Base-by-base conservation (phyloP, 768 basidiomycete species). In the Boletus reticulatus region DNA sequence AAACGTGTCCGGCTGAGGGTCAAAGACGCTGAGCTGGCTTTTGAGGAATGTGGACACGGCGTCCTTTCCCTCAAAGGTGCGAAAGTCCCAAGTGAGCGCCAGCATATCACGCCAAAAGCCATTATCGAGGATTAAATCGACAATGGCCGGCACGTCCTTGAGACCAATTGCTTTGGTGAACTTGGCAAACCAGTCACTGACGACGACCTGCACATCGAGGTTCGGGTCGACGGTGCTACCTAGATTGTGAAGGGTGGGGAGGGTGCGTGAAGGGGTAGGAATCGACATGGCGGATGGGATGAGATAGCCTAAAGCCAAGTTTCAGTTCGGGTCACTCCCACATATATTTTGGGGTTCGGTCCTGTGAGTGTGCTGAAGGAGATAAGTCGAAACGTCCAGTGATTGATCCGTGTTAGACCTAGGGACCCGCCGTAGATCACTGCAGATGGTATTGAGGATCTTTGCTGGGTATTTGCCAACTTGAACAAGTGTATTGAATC, bases 51-150 rank as follows among this genome's bases (percentile, higher is more conserved):
- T 62, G 4, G 53, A 63, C 39, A 87, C 79, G 9, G 67, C 64
- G 2, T 62, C 20, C 37, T 60, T 67, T 13, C 80, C 76, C 58
- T 78, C 74, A 62, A 87, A 80, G 9, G 83, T 81, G 38, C 84
- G 79, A 46, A 85, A 79, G 55, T 83, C 77, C 83, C 83, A 86
- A 17, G 85, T 85, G 51, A 87, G 73, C 0, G 81, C 76, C n/a
- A 84, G 76, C 49, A 80, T 72, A 58, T 87, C 85, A 13, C 84
- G 71, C 85, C 84, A 87, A 55, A 79, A 80, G 6, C 73, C 74
- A 43, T 64, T 67, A 20, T 69, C 67, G 31, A 75, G 50, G 43
- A 73, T 63, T 20, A 75, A 50, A 14, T 62, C 62, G n/a, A 74
- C 54, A 37, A 82, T 63, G 14, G 68, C 67, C 22, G 70, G 63